These are phyloP conservation scores for Cryphonectria japonica DNA, from an alignment of 2,329 filamentous ascomycete genomes.

Conservation along the genomic window DNA sequence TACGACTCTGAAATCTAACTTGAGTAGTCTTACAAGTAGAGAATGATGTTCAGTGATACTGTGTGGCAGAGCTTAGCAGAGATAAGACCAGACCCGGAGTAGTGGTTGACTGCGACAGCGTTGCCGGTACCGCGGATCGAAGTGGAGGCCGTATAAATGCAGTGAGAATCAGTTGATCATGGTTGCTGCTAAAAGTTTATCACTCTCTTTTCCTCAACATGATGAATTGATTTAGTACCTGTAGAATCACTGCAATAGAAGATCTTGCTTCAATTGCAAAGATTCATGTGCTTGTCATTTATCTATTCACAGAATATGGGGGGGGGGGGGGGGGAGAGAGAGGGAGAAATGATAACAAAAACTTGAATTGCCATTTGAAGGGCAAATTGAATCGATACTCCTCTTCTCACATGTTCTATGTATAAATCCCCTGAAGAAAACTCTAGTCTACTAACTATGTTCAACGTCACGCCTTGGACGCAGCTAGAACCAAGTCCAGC, in stretches of 20 bases:
- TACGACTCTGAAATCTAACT: neutral
- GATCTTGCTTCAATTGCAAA: neutral
- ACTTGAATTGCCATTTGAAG: too few species aligned
- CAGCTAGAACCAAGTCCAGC: constrained; percentile 14
- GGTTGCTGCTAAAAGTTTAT: neutral
- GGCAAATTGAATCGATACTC: too few species aligned
- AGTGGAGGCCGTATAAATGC: neutral
- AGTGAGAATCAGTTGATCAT: neutral
- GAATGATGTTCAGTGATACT: too few species aligned
- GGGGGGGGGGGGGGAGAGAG: too few species aligned
- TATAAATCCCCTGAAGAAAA: too few species aligned
- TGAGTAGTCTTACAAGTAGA: neutral
- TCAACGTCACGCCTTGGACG: neutral
- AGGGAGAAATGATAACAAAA: too few species aligned
- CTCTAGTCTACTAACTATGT: too few species aligned
- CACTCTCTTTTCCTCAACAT: neutral
- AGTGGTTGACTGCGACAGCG: neutral
- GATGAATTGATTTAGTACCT: neutral
- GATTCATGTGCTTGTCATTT: neutral
- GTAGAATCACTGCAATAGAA: neutral
- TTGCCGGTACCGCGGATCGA: neutral
- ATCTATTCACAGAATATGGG: neutral
- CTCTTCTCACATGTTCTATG: too few species aligned
- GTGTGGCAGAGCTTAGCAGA: neutral
- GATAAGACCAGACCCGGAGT: neutral